phyloP scores from a whole-genome alignment of 2,329 filamentous ascomycete genomes.

The Aphanocladium album region DNA sequence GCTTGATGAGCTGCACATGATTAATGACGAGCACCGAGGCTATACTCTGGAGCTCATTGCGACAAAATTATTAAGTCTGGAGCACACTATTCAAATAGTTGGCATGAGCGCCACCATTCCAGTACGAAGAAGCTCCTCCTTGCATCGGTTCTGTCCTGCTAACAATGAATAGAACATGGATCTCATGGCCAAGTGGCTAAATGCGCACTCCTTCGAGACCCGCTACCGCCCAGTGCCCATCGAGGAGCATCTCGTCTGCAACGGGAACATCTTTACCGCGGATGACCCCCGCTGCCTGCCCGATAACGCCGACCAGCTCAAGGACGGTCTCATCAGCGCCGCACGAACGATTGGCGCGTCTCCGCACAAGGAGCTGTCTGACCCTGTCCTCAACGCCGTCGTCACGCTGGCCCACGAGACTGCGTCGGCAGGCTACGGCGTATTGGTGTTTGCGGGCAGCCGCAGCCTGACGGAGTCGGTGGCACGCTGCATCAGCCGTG shows the following conservation, averaged over 20 bases:
- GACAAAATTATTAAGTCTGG: conserved; percentile 66
- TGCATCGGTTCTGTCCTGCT: background rate
- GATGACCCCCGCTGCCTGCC: conserved; percentile 51
- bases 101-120: conserved; percentile 78
- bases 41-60: conserved; percentile 71
- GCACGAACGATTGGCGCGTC: conserved; percentile 51
- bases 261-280: conserved; percentile 61
- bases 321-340: conserved; percentile 29
- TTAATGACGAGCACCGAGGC: conserved; percentile 69
- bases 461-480: conserved; percentile 62
- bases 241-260: conserved; percentile 68
- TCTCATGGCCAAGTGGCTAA: conserved; percentile 64
- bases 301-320: conserved; percentile 51
- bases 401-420: conserved; percentile 66
- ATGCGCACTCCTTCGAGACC: conserved; percentile 67
- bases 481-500: conserved; percentile 62
- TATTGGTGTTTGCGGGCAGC: conserved; percentile 69
- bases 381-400: conserved; percentile 64
- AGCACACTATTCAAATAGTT: conserved; percentile 63
- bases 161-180: conserved; percentile 55
- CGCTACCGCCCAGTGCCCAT: conserved; percentile 71
- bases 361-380: conserved; percentile 54
- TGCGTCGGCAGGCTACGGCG: conserved; percentile 62
- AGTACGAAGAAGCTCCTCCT: conserved; percentile 36
- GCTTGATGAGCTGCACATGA: conserved; percentile 77